Evolutionary conservation across 306 rosid genomes (phyloP), one percentile per base, ranked within the genome.

Genomic region (Ormosia emarginata): DNA sequence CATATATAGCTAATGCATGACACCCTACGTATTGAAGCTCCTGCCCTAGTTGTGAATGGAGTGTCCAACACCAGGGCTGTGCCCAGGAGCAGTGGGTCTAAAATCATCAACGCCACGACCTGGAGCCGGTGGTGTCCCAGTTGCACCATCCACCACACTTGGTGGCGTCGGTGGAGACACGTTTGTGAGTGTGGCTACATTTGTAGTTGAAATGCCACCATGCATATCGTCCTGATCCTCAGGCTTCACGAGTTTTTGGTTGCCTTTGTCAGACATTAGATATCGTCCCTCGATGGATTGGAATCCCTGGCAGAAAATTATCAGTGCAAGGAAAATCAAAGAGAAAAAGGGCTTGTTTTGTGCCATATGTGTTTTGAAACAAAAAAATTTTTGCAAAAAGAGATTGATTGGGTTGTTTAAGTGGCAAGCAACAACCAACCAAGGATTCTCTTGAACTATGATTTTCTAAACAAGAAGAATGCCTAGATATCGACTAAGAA

Each of bases 31-130:
- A 24, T 24, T 24, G n/a, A 59, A 15, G 49, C 47, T 53, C 18
- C 7, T 2, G 71, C 17, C 84, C 71, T 87, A 71, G 18, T 82
- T 57, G 33, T 87, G 67, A 79, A 76, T 7, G 65, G 78, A 62
- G 66, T 90, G 91, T 66, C 93, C 93, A 50, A 84, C 85, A 9
- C 90, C 89, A 0, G 93, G 93, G 77, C 91, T 90, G 80, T 88
- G 75, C 0, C 90, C 87, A n/a, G 88, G 88, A 14, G 63, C 9
- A 2, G 85, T 83, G 3, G 91, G 91, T 70, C 89, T 80, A 65
- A 88, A 86, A 50, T 52, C 79, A 3, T 58, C 71, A 34, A 37
- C 64, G 30, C 47, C 55, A 5, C 12, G 62, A 18, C 53, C 34
- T 1, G 66, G 50, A 41, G 79, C 5, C 64, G 68, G 33, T 10